Evolutionary conservation across 2,329 filamentous ascomycete species (phyloP).

Genomic region (Coniochaeta hoffmannii): DNA sequence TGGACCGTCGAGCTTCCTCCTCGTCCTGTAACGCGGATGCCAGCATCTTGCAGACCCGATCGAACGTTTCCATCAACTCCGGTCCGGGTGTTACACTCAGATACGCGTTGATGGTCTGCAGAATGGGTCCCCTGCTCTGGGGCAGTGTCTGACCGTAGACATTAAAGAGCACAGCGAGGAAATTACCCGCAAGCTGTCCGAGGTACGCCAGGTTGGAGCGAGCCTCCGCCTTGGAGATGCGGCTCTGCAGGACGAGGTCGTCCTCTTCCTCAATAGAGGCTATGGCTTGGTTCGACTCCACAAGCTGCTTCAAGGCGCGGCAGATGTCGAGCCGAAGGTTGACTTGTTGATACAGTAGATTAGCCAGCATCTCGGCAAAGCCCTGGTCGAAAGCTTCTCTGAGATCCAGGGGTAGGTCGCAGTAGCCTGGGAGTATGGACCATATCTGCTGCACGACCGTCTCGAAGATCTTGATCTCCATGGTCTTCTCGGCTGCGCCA

Average conservation of each 20-base stretch:
- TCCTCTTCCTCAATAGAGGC: slow-evolving; percentile 62
- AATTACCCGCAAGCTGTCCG: slow-evolving; percentile 71
- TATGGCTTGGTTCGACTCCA: slow-evolving; percentile 87
- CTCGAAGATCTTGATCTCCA: slow-evolving; percentile 97
- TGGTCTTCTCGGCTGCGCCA: slow-evolving; percentile 75
- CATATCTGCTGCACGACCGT: slow-evolving; percentile 93
- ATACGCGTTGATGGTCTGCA: slow-evolving; percentile 92
- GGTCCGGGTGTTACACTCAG: slow-evolving; percentile 74
- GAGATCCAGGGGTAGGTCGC: slow-evolving; percentile 80
- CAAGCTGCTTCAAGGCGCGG: slow-evolving; percentile 73
- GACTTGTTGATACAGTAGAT: slow-evolving; percentile 85
- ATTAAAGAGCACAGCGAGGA: slow-evolving; percentile 96
- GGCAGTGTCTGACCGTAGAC: slow-evolving; percentile 96
- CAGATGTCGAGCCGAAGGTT: slow-evolving; percentile 84
- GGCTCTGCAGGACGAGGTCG: slow-evolving; percentile 67
- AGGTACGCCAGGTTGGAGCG: slow-evolving; percentile 77
- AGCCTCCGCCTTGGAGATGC: slow-evolving; percentile 68
- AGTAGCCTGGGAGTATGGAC: slow-evolving; percentile 90
- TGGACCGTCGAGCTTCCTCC: slow-evolving; percentile 25
- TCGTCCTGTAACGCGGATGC: slow-evolving; percentile 57
- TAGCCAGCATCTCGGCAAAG: slow-evolving; percentile 86
- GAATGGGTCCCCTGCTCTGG: slow-evolving; percentile 80
- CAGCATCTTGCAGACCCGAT: slow-evolving; percentile 78
- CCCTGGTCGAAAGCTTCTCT: slow-evolving; percentile 70
- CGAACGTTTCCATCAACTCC: slow-evolving; percentile 83